Conservation (phyloP, 148 eudicot genomes). For the Spergularia marina region DNA sequence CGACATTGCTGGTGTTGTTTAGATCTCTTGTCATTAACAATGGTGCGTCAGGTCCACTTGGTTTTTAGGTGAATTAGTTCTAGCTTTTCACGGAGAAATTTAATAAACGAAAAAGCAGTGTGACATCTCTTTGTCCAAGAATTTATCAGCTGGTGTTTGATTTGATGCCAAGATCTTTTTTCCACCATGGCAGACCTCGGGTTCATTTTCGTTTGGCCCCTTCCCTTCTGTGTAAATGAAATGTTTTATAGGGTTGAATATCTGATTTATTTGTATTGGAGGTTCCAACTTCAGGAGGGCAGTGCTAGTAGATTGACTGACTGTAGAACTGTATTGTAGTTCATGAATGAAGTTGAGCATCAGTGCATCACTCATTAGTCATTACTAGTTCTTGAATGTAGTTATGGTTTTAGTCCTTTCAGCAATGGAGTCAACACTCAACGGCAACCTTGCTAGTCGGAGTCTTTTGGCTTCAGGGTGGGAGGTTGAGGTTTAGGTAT, state of each 20-base stretch:
- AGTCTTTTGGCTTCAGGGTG: too few relatives aligned
- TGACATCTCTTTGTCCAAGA: too few relatives aligned
- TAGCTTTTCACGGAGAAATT: background rate
- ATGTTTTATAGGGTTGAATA: background rate
- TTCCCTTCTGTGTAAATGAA: background rate
- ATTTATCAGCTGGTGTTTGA: background rate
- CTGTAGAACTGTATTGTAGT: background rate
- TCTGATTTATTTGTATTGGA: background rate
- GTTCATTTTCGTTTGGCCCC: too few relatives aligned
- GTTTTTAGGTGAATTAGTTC: background rate
- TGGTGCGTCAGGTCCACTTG: background rate
- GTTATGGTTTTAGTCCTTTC: too few relatives aligned
- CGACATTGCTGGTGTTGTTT: background rate
- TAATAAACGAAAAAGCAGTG: background rate
- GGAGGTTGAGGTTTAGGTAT: too few relatives aligned
- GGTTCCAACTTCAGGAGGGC: background rate
- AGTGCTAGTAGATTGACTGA: background rate
- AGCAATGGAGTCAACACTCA: too few relatives aligned
- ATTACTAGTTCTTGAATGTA: too few relatives aligned
- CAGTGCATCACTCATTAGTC: too few relatives aligned
- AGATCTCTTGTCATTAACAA: background rate
- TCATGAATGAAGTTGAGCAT: background rate
- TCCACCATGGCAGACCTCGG: too few relatives aligned
- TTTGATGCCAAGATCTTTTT: background rate
- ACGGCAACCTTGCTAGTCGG: too few relatives aligned